Evolutionary conservation across 768 basidiomycete species (phyloP), one percentile per base, ranked within the genome.

Genomic region (Kwoniella shandongensis): DNA sequence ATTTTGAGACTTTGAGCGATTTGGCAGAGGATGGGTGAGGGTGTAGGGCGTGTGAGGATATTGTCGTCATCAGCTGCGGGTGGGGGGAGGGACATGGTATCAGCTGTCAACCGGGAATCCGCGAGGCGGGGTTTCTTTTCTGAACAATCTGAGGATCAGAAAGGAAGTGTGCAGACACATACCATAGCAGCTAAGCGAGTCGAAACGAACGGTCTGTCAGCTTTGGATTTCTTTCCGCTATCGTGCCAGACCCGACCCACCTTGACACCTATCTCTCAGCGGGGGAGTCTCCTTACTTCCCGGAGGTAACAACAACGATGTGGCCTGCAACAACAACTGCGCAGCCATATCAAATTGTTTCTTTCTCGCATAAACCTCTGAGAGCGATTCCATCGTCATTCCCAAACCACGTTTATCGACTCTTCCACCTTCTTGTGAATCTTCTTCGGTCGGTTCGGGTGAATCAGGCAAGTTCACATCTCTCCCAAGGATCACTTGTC

Each of bases 61-160:
- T 66, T 15, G 73, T 63, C 44, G 74, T 73, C 70, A 76, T 76
- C 17, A 75, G 61, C 65, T 72, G 62, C 13, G n/a, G n/a, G n/a
- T n/a, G 1, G 25, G 13, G 22, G 11, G 4, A 42, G 4, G 40
- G 35, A 12, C 13, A 38, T 36, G 0, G 29, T 59, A 17, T 59
- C 49, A 58, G 56, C 41, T 3, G 13, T 48, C 15, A 18, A 36
- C 13, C n/a, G n/a, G n/a, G n/a, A n/a, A n/a, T n/a, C n/a, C n/a
- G n/a, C n/a, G n/a, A n/a, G n/a, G n/a, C n/a, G n/a, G n/a, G n/a
- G n/a, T n/a, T n/a, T n/a, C n/a, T n/a, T n/a, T n/a, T n/a, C n/a
- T n/a, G n/a, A n/a, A n/a, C n/a, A n/a, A n/a, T n/a, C n/a, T n/a
- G n/a, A n/a, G n/a, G n/a, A n/a, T n/a, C n/a, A n/a, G n/a, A n/a